These are phyloP conservation scores for Candida quercuum DNA, from an alignment of 805 yeast genomes.

Conservation along the genomic window DNA sequence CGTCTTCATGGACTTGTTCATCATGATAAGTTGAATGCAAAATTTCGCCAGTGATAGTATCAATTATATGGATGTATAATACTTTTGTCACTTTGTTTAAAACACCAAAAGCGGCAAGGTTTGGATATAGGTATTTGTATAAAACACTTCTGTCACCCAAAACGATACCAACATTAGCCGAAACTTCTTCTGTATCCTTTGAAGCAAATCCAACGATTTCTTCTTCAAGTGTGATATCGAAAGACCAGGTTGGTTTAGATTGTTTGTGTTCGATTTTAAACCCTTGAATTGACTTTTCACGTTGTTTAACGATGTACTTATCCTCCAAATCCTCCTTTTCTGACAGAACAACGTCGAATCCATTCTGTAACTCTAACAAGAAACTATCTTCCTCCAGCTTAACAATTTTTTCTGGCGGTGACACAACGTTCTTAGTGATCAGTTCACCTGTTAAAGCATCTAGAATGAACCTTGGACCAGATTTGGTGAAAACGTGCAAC, in stretches of 20 bases:
- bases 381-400: constrained; percentile 16
- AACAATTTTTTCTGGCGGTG: constrained; percentile 7
- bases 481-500: constrained; percentile 14
- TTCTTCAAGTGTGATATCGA: constrained; percentile 26
- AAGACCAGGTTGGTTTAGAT: constrained; percentile 34
- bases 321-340: constrained; percentile 16
- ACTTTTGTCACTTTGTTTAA: constrained; percentile 22
- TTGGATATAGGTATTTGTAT: constrained; percentile 80
- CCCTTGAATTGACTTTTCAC: constrained; percentile 22
- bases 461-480: constrained; percentile 17
- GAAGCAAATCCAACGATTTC: constrained; percentile 34
- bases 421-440: constrained; percentile 10
- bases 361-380: constrained; percentile 12
- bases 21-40: constrained; percentile 40
- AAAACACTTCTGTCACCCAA: constrained; percentile 67
- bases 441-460: constrained; percentile 27
- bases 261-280: constrained; percentile 12
- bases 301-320: constrained; percentile 22
- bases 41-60: constrained; percentile 64
- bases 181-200: constrained; percentile 34
- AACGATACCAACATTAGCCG: constrained; percentile 62
- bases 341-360: constrained; percentile 14
- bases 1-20: constrained; percentile 35
- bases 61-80: constrained; percentile 51
- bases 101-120: constrained; percentile 49